Conservation (phyloP, 192 early-diverging fungal species). For the Gaertneriomyces semiglobifer region DNA sequence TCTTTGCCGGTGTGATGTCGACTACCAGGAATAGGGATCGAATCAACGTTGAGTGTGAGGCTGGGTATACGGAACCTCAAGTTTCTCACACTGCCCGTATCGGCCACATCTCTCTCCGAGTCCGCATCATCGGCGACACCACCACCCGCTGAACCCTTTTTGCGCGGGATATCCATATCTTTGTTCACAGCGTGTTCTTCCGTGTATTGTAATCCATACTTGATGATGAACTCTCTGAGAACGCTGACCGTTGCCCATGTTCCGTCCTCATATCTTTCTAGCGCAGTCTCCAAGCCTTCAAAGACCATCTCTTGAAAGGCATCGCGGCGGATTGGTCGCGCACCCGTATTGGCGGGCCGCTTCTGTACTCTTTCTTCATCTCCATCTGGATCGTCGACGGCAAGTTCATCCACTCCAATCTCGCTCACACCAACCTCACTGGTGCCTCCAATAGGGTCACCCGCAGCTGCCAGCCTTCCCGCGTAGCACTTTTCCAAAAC, state of each 20-base stretch:
- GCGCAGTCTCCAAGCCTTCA: constrained; percentile 14
- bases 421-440: constrained; percentile 20
- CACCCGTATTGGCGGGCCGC: not conserved
- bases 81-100: constrained; percentile 9
- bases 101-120: constrained; percentile 26
- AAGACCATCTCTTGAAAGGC: constrained; percentile 12
- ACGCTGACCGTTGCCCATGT: constrained; percentile 19
- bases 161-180: not conserved
- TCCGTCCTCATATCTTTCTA: constrained; percentile 30
- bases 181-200: not conserved
- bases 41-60: not conserved
- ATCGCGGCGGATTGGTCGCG: constrained; percentile 13
- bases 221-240: constrained; percentile 19
- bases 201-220: constrained; percentile 19
- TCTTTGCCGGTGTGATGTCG: constrained; percentile 17
- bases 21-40: not conserved
- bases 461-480: constrained; percentile 4
- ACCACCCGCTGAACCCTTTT: not conserved
- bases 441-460: not conserved
- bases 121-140: constrained; percentile 9
- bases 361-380: not conserved
- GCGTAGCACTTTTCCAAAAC: constrained; percentile 20
- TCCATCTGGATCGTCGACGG: not conserved
- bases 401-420: constrained; percentile 10
- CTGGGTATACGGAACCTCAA: not conserved